Evolutionary conservation across 1,284 basidiomycete species (phyloP), one percentile per base, ranked within the genome.

Genomic region (Mycena citricolor): DNA sequence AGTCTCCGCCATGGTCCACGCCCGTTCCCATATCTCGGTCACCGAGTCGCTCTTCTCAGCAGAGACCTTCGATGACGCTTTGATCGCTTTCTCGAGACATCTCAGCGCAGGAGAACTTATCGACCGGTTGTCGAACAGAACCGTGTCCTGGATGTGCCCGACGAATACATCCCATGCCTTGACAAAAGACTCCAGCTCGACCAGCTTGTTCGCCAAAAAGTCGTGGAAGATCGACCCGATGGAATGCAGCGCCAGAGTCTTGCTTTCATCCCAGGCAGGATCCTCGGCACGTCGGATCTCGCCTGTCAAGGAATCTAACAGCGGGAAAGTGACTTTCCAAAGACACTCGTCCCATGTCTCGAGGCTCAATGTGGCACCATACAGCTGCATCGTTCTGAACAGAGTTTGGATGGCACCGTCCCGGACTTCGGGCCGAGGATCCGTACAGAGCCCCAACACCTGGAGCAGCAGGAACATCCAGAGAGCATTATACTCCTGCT

Each of bases 321-420:
- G 71, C 1, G 94, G 93, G 63, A 97, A 94, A 8, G 91, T 81
- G 39, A 98, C 80, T 57, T 89, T 85, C 85, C 87, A 90, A 20
- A 94, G 73, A 52, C 90, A 90, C 41, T 89, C 78, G 37, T 88
- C 81, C 97, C 95, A 99, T 0, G 88, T 89, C 4, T 79, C 78
- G 17, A 77, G 60, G 53, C 83, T 84, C 34, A 98, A 71, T 2
- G 85, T 87, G 8, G 81, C 79, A 4, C 94, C 94, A 61, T 98
- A 98, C 14, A 97, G 76, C 62, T 95, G 91, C 64, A 98, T 79
- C 1, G 93, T 92, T 32, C 94, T 77, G 70, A 97, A 99, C 42
- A 99, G 67, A 2, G 94, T 97, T 63, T 97, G 92, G 46, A 98
- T 94, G 3, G 94, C 92, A 2, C 93, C 91, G 51, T 89, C 86